Conservation (phyloP, 2,329 filamentous ascomycete species). For the Triangularia verruculosa region DNA sequence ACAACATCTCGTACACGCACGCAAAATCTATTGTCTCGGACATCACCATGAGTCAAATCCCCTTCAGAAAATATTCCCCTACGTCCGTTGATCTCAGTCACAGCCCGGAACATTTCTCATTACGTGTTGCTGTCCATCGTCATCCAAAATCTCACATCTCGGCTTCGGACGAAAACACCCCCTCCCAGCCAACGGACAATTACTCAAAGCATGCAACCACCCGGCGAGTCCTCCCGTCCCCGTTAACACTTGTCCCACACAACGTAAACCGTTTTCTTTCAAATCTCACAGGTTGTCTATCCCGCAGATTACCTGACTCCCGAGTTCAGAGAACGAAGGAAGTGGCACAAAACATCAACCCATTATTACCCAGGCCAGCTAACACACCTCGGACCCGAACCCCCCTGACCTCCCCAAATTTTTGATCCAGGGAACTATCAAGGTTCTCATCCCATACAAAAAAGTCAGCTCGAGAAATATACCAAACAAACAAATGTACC, state of each 20-base stretch:
- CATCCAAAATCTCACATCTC: not conserved
- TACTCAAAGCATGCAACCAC: not conserved
- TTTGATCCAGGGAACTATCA: not conserved
- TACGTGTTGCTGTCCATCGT: not conserved
- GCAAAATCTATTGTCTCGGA: not conserved
- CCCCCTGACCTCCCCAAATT: not conserved
- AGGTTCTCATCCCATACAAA: too few relatives aligned
- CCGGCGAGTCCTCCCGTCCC: not conserved
- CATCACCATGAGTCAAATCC: not conserved
- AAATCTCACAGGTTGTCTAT: too few relatives aligned
- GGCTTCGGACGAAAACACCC: not conserved
- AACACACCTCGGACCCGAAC: not conserved
- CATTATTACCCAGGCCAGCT: not conserved
- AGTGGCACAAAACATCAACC: too few relatives aligned
- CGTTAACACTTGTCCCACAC: not conserved
- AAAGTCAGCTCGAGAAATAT: not conserved
- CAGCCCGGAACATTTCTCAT: not conserved
- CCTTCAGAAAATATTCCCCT: not conserved
- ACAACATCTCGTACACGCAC: not conserved
- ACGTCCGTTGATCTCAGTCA: not conserved
- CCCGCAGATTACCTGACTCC: too few relatives aligned
- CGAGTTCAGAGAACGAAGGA: too few relatives aligned
- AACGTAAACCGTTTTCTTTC: too few relatives aligned
- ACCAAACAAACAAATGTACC: not conserved
- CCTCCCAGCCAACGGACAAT: not conserved